These are phyloP conservation scores for barrel medic (Medicago truncatula) DNA, from an alignment of 306 rosid genomes.

Conservation along the genomic window DNA sequence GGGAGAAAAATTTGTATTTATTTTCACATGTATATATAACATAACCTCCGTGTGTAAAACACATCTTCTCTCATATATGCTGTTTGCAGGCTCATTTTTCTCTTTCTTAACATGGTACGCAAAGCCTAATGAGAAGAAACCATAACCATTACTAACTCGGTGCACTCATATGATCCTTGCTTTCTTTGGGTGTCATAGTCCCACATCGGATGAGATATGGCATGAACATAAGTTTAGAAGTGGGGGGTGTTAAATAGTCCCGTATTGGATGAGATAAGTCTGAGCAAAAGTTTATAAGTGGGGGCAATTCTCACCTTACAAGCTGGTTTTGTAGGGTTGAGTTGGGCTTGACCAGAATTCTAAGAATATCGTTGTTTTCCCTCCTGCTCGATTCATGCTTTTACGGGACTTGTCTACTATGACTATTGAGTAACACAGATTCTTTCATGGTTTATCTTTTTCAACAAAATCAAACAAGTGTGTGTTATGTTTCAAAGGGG, in stretches of 20 bases:
- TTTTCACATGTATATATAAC: no score
- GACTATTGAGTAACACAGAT: not conserved
- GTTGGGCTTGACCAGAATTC: not conserved
- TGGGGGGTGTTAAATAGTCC: no score
- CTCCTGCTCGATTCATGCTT: not conserved
- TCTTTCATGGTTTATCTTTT: not conserved
- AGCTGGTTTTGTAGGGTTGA: not conserved
- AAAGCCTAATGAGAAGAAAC: not conserved
- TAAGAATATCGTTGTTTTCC: not conserved
- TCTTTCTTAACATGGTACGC: not conserved
- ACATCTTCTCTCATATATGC: no score
- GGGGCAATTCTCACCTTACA: not conserved
- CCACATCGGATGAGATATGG: not conserved
- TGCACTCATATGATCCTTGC: not conserved
- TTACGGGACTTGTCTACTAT: not conserved
- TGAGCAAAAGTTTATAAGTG: no score
- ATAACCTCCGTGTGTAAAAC: no score
- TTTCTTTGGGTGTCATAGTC: not conserved
- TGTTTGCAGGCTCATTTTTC: not conserved
- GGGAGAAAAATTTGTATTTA: not conserved
- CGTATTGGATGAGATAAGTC: not conserved
- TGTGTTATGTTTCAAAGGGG: slow-evolving; percentile 2
- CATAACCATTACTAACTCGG: not conserved
- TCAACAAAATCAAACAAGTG: not conserved
- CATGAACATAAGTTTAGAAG: no score